Conservation (phyloP, 257 asterid species). For the Perilla frutescens region DNA sequence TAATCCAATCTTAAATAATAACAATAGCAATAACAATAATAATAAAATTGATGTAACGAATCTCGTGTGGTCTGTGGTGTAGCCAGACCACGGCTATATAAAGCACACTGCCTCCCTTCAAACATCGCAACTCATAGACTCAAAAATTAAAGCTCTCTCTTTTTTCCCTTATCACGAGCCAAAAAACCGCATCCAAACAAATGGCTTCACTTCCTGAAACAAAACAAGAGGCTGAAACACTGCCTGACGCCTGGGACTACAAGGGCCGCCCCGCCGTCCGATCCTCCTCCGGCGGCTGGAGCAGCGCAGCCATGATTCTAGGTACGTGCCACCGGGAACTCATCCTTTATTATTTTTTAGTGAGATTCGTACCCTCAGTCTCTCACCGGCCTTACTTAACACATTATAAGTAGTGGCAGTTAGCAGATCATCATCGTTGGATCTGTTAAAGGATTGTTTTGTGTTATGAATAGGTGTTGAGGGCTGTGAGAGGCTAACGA, state of each 20-base stretch:
- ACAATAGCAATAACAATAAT: no score
- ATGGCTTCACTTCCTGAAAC: constrained; percentile 69
- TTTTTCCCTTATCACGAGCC: constrained; percentile 34
- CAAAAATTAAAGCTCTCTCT: background rate
- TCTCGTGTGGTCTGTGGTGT: background rate
- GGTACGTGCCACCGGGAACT: constrained; percentile 35
- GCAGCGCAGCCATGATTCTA: constrained; percentile 80
- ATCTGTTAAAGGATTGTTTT: background rate
- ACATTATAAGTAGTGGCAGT: no score
- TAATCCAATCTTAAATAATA: no score
- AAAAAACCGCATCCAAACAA: constrained; percentile 18
- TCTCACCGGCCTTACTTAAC: no score
- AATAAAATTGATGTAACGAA: no score
- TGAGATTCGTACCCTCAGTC: no score
- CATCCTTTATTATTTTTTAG: no score
- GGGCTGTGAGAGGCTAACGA: constrained; percentile 78
- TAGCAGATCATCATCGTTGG: no score
- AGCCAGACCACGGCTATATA: constrained; percentile 20
- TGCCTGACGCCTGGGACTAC: constrained; percentile 84
- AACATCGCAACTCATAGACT: background rate
- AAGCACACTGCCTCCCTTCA: background rate
- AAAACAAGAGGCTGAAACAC: constrained; percentile 54
- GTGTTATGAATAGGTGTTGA: constrained; percentile 55
- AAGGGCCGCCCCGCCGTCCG: constrained; percentile 68
- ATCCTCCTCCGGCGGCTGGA: constrained; percentile 87